Evolutionary conservation across 2,329 filamentous ascomycete species (phyloP), one percentile per base, ranked within the genome.

Genomic region (Fusarium tupiense): DNA sequence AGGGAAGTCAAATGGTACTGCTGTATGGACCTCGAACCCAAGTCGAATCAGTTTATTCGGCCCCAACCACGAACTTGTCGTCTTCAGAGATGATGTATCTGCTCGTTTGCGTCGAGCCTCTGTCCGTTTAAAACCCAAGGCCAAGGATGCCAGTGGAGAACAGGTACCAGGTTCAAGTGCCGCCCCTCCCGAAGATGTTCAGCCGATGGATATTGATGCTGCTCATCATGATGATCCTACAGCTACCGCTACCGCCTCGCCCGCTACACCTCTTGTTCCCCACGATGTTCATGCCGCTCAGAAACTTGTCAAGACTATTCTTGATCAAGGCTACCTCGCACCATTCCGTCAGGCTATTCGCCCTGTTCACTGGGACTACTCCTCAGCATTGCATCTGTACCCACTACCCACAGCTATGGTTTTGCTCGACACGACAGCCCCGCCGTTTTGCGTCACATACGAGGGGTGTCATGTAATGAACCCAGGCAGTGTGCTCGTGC

Each of bases 391-490:
- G 73, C 92, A 94, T 62, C 84, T 99, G 29, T 98, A 98, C 81
- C 96, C 96, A 14, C 84, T 98, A 35, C 96, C 96, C 5, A 96
- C 94, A 26, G 91, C 93, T 2, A 86, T 98, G 79, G 90, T 97
- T 22, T 84, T 99, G 8, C 92, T 94, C 5, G 96, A 99, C 83
- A 87, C 92, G 1, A 94, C 95, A 47, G 91, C 92, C 16, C 91
- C 93, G 20, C 88, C 94, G 0, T 99, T 98, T 79, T 93, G 92
- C 61, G 86, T 98, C 73, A 97, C 94, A 20, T 98, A 98, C 80
- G 96, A 98, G 82, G 96, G 95, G 0, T 98, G 96, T 80, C 94
- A 96, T 84, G 95, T 98, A 40, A 92, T 99, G 89, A 99, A 99
- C 81, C 95, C 96, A 0, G 94, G 95, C 11, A 88, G 89, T 56